Base-by-base conservation (phyloP, 768 basidiomycete genomes). In the Rhodotorula diobovata region DNA sequence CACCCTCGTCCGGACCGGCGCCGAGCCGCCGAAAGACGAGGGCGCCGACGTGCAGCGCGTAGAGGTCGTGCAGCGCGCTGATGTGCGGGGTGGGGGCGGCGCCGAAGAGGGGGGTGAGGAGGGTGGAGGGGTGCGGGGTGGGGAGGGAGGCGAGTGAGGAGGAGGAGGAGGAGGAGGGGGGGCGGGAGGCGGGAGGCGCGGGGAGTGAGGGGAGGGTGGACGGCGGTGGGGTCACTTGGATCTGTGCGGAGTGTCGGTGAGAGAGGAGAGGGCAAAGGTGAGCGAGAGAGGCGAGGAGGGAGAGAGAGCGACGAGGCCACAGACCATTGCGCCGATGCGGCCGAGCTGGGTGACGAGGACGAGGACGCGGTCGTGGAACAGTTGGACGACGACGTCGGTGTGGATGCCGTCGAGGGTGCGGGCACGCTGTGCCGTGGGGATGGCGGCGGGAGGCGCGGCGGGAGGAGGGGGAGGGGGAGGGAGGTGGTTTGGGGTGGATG, bases 321-420 rank as follows among this genome's bases (percentile, higher is more conserved):
- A n/a, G n/a, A 95, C 93, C 82, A 98, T 79, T 78, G 85, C 87
- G 66, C 94, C 94, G 21, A 95, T 88, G 85, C 93, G 94, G 50
- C 90, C 90, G 71, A 91, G 79, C 80, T 98, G 94, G 2, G 92
- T 93, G 63, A 97, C 84, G 34, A 96, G 83, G n/a, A 96, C 87
- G 30, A 98, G 83, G 21, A 87, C 82, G 35, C 91, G 85, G 81
- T 97, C 94, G 63, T 86, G 85, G 79, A 87, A 98, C 0, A 83
- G 82, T 77, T 96, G 92, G 14, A 94, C 79, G 56, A 93, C 74
- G 25, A 96, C 81, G 65, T 94, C 88, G 4, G 91, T 96, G 28
- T 79, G 80, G 21, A 83, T 80, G 21, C 86, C 89, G 55, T 85
- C 79, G 20, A 93, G 76, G 10, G 83, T 78, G 50, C 84, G 82